Conservation (phyloP, 2,329 filamentous ascomycete species). For the Diaporthe citri region DNA sequence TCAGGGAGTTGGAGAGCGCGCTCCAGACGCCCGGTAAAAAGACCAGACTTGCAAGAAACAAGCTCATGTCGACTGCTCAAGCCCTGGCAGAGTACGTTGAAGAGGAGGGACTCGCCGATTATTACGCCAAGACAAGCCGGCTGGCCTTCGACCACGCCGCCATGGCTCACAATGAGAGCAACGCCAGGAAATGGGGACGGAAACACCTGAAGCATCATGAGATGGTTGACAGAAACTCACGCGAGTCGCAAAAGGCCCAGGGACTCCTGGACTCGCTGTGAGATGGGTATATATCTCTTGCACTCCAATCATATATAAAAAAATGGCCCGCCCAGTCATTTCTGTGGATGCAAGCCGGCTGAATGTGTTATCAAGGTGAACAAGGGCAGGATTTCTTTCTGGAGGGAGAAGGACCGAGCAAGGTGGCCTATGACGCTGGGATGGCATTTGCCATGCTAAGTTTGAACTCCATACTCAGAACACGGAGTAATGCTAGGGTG, state of each 20-base stretch:
- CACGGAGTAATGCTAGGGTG: not conserved
- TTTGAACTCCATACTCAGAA: not conserved
- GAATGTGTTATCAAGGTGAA: not conserved
- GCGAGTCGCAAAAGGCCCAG: not conserved
- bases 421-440: not conserved
- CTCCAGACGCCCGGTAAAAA: not conserved
- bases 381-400: not conserved
- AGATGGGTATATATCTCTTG: not conserved
- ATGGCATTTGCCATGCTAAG: not conserved
- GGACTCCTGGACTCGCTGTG: constrained; percentile 6
- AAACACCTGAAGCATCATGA: constrained; percentile 27
- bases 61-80: constrained; percentile 21
- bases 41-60: not conserved
- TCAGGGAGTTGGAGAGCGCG: constrained; percentile 18
- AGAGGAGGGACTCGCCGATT: constrained; percentile 41
- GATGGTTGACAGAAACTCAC: constrained; percentile 5
- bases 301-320: no score
- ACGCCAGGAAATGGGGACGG: constrained; percentile 24
- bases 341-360: not conserved
- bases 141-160: constrained; percentile 39
- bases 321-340: no score
- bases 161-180: constrained; percentile 17
- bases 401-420: not conserved
- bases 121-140: constrained; percentile 40
- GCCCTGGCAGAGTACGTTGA: constrained; percentile 49